Base-by-base conservation (phyloP, 2,329 filamentous ascomycete genomes). In the Talaromyces sp. region DNA sequence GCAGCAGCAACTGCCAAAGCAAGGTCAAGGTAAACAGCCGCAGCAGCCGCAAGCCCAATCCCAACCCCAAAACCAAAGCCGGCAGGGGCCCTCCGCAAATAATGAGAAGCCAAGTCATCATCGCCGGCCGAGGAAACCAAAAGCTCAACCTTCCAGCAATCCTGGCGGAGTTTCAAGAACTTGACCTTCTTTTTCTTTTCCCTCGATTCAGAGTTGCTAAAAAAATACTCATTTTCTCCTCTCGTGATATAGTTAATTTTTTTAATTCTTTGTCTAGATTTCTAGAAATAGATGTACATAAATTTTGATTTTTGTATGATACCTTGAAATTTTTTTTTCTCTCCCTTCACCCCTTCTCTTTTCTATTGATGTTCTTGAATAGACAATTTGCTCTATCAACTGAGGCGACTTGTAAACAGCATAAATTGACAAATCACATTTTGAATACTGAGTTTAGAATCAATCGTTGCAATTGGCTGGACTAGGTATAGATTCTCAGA, bases 31-130 rank as follows among this genome's bases (percentile, higher is more conserved):
- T 11, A 51, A 31, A n/a, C 55, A 48, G 9, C 26, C 52, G 11
- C 41, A 56, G 21, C 52, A 31, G 35, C 52, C n/a, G 56, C 51
- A 56, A 51, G 9, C 4, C 10, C 19, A 12, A 57, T 27, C 41
- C 14, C 48, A 9, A 41, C 5, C 21, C 50, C 53, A 48, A 12
- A 46, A 10, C 50, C 53, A 48, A 12, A 46, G 19, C n/a, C 43
- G 24, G 21, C 43, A 46, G 1, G 43, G 43, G 17, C 4, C 43
- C 10, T 19, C 43, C 6, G 31, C 51, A 32, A 48, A 46, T 6
- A 48, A 46, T 6, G 56, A 52, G 14, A 61, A 58, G 29, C 50
- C 31, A 29, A 32, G 24, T 51, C 50, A 61, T 51, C 50, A 58
- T 12, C 59, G 59, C 27, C 51, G 38, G 46, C 55, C 51, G 26